Base-by-base conservation (phyloP, 1,284 basidiomycete species). In the Puccinia triticina region DNA sequence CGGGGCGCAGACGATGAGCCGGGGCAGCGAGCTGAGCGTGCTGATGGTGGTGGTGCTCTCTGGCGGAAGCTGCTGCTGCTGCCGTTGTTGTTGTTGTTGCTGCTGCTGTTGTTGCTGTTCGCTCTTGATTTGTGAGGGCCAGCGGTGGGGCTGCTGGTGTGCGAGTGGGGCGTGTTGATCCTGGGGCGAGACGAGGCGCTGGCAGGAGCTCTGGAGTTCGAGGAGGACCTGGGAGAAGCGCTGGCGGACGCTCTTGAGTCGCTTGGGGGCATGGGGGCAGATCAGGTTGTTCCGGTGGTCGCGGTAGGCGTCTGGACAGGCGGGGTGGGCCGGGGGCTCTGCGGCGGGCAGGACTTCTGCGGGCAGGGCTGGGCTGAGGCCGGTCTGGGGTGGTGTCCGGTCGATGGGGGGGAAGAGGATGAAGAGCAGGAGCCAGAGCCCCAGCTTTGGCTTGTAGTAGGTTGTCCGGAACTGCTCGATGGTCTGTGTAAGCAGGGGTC, bases 281-380 rank as follows among this genome's bases (percentile, higher is more conserved):
- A 81, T 81, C 34, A 81, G 32, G 26, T 81, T 81, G 37, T 81
- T 81, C 34, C 79, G 48, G 34, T 81, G 71, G 59, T 81, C 79
- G 3, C 72, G 43, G 55, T 81, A 81, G 32, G 55, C 79, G 40
- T 81, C 79, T 18, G 57, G 69, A 53, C 79, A 81, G n/a, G 78
- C 26, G 34, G 78, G 37, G 64, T 40, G 67, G 43, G 53, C 46
- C n/a, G 66, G 50, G 48, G 32, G 64, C 23, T 21, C 26, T 46
- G 29, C 16, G 29, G 69, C 26, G 64, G 75, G 37, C 26, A 8
- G 43, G n/a, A 50, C 29, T 79, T 50, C 1, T 34, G n/a, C n/a
- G n/a, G 26, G 26, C 32, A n/a, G 23, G n/a, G 69, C 34, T n/a
- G 12, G 23, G 10, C n/a, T 29, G 23, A 26, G 29, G 16, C 4